Base-by-base conservation (phyloP, 2,329 filamentous ascomycete species). In the Elsinoe australis region DNA sequence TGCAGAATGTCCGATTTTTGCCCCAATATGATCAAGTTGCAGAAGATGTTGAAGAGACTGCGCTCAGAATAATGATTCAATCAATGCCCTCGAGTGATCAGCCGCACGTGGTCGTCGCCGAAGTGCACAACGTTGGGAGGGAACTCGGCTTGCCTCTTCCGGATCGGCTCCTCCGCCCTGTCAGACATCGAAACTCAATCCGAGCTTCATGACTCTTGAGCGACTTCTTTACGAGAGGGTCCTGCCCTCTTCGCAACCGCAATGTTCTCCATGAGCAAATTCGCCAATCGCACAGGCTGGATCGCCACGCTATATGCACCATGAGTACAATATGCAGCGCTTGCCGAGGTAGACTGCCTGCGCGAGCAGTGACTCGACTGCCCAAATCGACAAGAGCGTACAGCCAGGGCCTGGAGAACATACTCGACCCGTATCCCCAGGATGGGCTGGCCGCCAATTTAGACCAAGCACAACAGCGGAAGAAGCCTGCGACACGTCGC, bases 61-160 rank as follows among this genome's bases (percentile, higher is more conserved):
- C n/a, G n/a, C n/a, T n/a, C n/a, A n/a, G n/a, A n/a, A n/a, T n/a
- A n/a, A n/a, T n/a, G n/a, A n/a, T n/a, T n/a, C n/a, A n/a, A n/a
- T 36, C 33, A 36, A 36, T 32, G 29, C 33, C 17, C 19, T 26
- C 22, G 39, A 44, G 39, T 44, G 24, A 44, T 18, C 18, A 9
- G 24, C n/a, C 18, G 39, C 39, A 44, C 39, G 39, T 44, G 39
- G n/a, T 44, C 8, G 21, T 12, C 17, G n/a, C n/a, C n/a, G n/a
- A n/a, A n/a, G n/a, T n/a, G n/a, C n/a, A n/a, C n/a, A n/a, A n/a
- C n/a, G n/a, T n/a, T n/a, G n/a, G n/a, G n/a, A n/a, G n/a, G n/a
- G n/a, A n/a, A n/a, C n/a, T n/a, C 39, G 39, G 39, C 2, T 44
- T 44, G 18, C 39, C 39, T 14, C 18, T 31, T 44, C 9, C 12